These are phyloP conservation scores for Chenopodium formosanum DNA, from an alignment of 148 eudicot species.

Conservation along the genomic window DNA sequence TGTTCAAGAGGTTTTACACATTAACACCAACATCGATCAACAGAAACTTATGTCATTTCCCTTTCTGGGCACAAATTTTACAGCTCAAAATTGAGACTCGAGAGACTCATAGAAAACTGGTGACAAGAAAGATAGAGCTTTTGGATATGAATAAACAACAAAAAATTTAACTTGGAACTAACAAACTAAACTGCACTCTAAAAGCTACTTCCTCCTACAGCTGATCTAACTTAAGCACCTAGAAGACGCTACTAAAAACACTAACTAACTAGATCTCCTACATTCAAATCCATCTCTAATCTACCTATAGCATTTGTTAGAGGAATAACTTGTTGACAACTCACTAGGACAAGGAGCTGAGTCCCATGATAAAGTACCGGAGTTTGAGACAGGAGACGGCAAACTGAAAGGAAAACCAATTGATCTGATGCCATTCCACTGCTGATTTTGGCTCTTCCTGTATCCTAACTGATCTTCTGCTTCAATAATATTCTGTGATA, in stretches of 20 bases:
- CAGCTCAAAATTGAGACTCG: background rate
- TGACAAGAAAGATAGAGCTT: constrained; percentile 2
- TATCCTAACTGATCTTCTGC: constrained; percentile 36
- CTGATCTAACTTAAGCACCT: constrained; percentile 19
- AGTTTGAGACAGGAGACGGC: constrained; percentile 32
- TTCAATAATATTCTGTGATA: constrained; percentile 47
- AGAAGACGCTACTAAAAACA: background rate
- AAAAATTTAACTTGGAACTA: background rate
- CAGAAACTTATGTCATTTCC: background rate
- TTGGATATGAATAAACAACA: constrained; percentile 10
- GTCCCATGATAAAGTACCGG: constrained; percentile 55
- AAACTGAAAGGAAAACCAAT: constrained; percentile 58
- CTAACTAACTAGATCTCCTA: constrained; percentile 12
- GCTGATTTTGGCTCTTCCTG: constrained; percentile 38
- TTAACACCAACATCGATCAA: background rate
- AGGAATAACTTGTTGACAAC: constrained; percentile 53
- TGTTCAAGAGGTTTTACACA: background rate
- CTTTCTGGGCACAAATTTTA: background rate
- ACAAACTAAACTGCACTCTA: constrained; percentile 16
- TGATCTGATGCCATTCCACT: constrained; percentile 42
- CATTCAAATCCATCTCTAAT: background rate
- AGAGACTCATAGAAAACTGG: constrained; percentile 19
- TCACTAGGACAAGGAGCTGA: constrained; percentile 68
- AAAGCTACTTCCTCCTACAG: constrained; percentile 15
- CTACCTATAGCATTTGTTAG: constrained; percentile 45